Evolutionary conservation across 345 rosid genomes (phyloP), one percentile per base, ranked within the genome.

Genomic region (Excoecaria agallocha): DNA sequence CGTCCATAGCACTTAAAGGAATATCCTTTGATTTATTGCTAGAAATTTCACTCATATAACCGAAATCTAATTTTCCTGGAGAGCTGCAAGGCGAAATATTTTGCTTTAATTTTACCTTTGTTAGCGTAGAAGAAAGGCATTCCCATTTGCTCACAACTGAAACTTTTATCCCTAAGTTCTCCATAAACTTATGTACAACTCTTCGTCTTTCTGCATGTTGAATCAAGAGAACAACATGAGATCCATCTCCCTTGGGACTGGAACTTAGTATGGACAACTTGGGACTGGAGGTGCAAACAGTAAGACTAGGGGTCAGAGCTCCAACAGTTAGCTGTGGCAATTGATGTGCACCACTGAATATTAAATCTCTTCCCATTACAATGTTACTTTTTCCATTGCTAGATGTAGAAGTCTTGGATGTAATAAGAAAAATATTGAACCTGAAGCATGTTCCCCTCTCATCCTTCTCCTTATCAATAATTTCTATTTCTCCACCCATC

Each of bases 401-500:
- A 46, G 37, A 50, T 37, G 66, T 30, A 41, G 73, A 16, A 68
- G 82, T 30, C 68, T 15, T 68, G 59, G 52, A 74, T 12, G 74
- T 25, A 2, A 72, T n/a, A 8, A 90, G 81, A 64, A 86, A 81
- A 25, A 85, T 83, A 76, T 83, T 91, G 85, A 94, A 94, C 68
- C 86, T 86, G 79, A 94, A 92, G 80, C 97, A 89, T 37, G 92
- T 88, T 64, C 98, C 98, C 46, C 62, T 86, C 78, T 89, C 88
- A 1, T 82, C 87, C 19, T 67, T 77, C 41, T 77, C 85, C 76
- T 89, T 91, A 30, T 94, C 91, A 13, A 78, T 77, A 57, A 94
- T 87, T 69, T 70, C 74, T 19, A 94, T 89, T 60, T 94, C 98
- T 50, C 98, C 98, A 43, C 97, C 92, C 98, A 89, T 87, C 46